A percentile compares a stretch with the other conserved stretches of the same genome.
phyloP scores from a whole-genome alignment of 2,329 filamentous ascomycete genomes.

The Cladorrhinum sp. region DNA sequence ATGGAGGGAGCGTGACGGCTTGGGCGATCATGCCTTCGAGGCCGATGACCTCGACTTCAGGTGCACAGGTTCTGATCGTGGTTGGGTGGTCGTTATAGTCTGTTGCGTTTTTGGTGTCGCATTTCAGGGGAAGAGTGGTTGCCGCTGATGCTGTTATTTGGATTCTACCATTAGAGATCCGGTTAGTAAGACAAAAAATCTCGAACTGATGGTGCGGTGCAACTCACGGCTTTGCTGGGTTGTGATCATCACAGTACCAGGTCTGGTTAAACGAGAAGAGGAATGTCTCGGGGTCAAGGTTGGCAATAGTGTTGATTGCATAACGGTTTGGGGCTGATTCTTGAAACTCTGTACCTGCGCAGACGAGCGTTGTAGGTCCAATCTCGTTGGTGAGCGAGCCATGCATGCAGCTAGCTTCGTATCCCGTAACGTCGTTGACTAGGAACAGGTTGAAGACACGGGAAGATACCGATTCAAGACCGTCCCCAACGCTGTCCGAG shows the following conservation, averaged over 20 bases:
- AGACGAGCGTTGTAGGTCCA: slow-evolving; percentile 12
- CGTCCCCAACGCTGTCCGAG: slow-evolving; percentile 23
- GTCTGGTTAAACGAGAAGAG: slow-evolving; percentile 26
- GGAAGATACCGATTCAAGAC: slow-evolving; percentile 4
- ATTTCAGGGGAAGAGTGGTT: slow-evolving; percentile 21
- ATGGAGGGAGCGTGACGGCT: slow-evolving; percentile 19
- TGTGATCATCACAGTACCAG: slow-evolving; percentile 28
- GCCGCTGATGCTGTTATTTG: slow-evolving; percentile 21
- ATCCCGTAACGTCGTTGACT: slow-evolving; percentile 25
- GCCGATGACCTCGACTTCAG: slow-evolving; percentile 12
- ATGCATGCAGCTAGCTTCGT: slow-evolving; percentile 26
- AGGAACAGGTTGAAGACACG: slow-evolving; percentile 25
- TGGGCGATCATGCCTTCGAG: slow-evolving; percentile 11
- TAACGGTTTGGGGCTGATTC: slow-evolving; percentile 18
- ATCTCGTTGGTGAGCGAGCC: slow-evolving; percentile 12
- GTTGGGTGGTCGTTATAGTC: background rate
- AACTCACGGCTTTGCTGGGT: slow-evolving; percentile 26
- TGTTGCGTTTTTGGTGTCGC: slow-evolving; percentile 11
- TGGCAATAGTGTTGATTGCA: slow-evolving; percentile 18
- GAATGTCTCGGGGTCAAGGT: slow-evolving; percentile 21
- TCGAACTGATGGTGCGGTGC: no score
- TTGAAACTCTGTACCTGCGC: slow-evolving; percentile 19
- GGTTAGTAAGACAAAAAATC: no score
- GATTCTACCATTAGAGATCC: no score
- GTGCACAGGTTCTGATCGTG: slow-evolving; percentile 11